Evolutionary conservation across 1,139 yeast species (phyloP).

Genomic region (Geotrichum klebahnii): DNA sequence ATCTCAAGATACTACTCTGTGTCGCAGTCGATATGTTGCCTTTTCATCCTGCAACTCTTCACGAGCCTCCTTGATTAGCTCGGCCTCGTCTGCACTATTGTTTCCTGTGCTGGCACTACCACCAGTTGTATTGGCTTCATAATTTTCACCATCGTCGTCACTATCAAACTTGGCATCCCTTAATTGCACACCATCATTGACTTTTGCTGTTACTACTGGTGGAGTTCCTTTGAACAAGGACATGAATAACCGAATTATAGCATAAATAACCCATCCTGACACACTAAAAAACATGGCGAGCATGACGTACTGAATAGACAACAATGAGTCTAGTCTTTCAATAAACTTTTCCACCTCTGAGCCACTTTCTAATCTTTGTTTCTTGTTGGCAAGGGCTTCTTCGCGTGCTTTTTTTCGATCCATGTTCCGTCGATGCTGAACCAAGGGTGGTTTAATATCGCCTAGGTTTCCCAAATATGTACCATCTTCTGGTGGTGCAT

Average conservation of each 20-base stretch:
- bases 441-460: slow-evolving; percentile 7
- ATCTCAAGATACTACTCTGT: no score
- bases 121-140: neutral
- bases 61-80: neutral
- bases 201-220: no score
- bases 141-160: neutral
- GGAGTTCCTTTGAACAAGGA: neutral
- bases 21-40: no score
- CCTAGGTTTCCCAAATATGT: slow-evolving; percentile 10
- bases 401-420: neutral
- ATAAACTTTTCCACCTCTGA: neutral
- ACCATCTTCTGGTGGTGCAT: slow-evolving; percentile 20
- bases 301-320: neutral
- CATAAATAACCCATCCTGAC: neutral
- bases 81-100: neutral
- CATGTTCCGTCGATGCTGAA: neutral
- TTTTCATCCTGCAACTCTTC: neutral
- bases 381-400: neutral
- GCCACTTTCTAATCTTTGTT: slow-evolving; percentile 1
- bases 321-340: neutral
- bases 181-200: neutral
- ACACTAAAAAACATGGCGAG: neutral
- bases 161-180: neutral
- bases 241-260: neutral
- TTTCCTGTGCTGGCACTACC: neutral